A percentile compares a stretch with the other conserved stretches of the same genome.
These are phyloP conservation scores for Fusarium xylarioides DNA, from an alignment of 2,329 filamentous ascomycete species.

Conservation along the genomic window DNA sequence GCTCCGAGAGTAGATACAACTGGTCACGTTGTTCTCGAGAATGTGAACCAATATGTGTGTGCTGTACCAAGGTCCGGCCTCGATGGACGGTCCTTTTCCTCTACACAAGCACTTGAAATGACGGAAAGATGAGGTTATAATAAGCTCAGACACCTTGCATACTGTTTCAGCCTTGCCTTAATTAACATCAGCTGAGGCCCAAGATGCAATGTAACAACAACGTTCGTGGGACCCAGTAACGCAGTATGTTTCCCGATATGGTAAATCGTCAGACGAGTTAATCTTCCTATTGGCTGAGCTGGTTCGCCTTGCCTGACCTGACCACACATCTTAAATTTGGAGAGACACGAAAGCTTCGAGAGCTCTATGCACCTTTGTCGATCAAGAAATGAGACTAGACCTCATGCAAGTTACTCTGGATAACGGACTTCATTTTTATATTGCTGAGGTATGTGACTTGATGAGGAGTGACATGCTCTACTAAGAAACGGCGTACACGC, in stretches of 20 bases:
- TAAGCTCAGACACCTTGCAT: not conserved
- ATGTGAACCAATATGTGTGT: not conserved
- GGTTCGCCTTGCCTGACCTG: not conserved
- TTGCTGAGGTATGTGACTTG: not conserved
- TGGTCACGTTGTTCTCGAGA: not conserved
- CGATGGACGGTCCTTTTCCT: not conserved
- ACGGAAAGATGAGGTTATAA: not conserved
- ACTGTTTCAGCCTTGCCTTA: not conserved
- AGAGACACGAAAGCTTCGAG: not conserved
- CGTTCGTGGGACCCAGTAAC: not conserved
- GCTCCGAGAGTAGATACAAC: not conserved
- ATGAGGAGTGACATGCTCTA: not conserved
- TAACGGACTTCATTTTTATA: not conserved
- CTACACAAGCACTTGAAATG: not conserved
- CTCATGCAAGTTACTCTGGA: not conserved
- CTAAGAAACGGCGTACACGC: not conserved
- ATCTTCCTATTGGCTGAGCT: not conserved
- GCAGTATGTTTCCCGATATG: not conserved
- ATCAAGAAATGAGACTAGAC: not conserved
- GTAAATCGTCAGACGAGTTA: not conserved
- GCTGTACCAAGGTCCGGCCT: not conserved
- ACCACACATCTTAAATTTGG: not conserved
- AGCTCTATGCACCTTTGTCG: not conserved
- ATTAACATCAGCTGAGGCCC: not conserved
- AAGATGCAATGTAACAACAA: not conserved